These are phyloP conservation scores for Wickerhamiella parazyma DNA, from an alignment of 805 yeast species.

Conservation along the genomic window DNA sequence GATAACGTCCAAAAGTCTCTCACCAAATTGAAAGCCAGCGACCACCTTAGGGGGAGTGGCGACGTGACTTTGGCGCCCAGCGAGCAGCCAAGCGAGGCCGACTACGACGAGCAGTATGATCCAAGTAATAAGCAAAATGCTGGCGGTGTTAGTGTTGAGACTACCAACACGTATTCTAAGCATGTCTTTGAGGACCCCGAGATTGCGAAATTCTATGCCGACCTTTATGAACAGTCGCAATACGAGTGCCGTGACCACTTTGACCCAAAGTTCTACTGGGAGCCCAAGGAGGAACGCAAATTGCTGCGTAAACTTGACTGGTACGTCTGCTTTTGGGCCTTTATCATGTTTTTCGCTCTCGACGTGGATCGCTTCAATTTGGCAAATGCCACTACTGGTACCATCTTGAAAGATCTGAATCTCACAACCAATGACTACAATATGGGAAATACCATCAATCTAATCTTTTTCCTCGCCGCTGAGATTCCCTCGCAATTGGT, in stretches of 20 bases:
- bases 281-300: constrained; percentile 21
- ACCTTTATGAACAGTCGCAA: constrained; percentile 10
- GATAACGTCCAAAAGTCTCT: not conserved
- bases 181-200: constrained; percentile 34
- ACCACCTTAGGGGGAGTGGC: constrained; percentile 3
- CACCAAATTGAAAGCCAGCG: constrained; percentile 5
- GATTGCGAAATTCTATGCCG: constrained; percentile 33
- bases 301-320: constrained; percentile 39
- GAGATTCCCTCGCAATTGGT: constrained; percentile 57
- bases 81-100: constrained; percentile 5
- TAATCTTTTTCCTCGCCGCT: constrained; percentile 38
- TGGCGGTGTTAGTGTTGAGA: not conserved
- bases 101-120: constrained; percentile 2
- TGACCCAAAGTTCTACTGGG: constrained; percentile 18
- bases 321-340: constrained; percentile 41
- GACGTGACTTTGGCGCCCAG: constrained; percentile 7
- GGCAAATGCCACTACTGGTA: constrained; percentile 31
- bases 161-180: not conserved
- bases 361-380: constrained; percentile 44
- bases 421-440: constrained; percentile 31
- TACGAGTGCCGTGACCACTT: constrained; percentile 43
- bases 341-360: constrained; percentile 41
- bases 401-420: constrained; percentile 9
- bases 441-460: constrained; percentile 38
- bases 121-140: constrained; percentile 4